These are phyloP conservation scores for Vitis hybrid DNA, from an alignment of 177 flowering plant species.

Conservation along the genomic window DNA sequence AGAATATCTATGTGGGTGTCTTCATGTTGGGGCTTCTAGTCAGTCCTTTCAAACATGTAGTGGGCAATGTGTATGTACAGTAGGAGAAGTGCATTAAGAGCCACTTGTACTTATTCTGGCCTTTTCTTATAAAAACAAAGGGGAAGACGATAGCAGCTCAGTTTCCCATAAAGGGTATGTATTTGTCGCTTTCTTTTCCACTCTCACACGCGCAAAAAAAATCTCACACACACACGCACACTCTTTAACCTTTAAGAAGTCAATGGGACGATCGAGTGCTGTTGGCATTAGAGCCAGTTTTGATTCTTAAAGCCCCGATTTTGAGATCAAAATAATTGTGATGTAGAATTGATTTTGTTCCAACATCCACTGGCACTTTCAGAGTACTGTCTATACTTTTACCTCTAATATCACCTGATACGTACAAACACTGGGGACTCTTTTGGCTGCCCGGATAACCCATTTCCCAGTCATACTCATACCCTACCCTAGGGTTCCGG, in stretches of 20 bases:
- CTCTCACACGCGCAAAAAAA: slow-evolving; percentile 1
- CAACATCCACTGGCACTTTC: too few species aligned
- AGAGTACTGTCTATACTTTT: too few species aligned
- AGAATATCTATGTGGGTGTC: slow-evolving; percentile 35
- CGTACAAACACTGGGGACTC: too few species aligned
- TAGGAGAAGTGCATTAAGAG: slow-evolving; percentile 28
- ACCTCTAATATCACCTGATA: too few species aligned
- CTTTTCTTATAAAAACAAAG: neutral
- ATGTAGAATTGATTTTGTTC: too few species aligned
- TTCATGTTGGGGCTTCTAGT: slow-evolving; percentile 25
- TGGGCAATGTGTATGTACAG: slow-evolving; percentile 28
- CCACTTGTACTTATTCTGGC: slow-evolving; percentile 24
- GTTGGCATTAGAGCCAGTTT: too few species aligned
- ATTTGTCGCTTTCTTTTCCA: slow-evolving; percentile 12
- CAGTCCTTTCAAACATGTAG: slow-evolving; percentile 11
- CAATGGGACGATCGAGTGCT: neutral
- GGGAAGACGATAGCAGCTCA: slow-evolving; percentile 9
- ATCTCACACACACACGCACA: neutral
- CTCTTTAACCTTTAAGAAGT: neutral
- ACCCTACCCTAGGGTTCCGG: too few species aligned
- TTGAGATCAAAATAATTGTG: too few species aligned
- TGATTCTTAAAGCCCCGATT: too few species aligned
- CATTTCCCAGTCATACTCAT: too few species aligned
- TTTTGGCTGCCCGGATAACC: too few species aligned
- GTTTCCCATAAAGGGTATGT: slow-evolving; percentile 9